phyloP scores from a whole-genome alignment of 108 stramenopile genomes.

The Schizochytrium sp. region DNA sequence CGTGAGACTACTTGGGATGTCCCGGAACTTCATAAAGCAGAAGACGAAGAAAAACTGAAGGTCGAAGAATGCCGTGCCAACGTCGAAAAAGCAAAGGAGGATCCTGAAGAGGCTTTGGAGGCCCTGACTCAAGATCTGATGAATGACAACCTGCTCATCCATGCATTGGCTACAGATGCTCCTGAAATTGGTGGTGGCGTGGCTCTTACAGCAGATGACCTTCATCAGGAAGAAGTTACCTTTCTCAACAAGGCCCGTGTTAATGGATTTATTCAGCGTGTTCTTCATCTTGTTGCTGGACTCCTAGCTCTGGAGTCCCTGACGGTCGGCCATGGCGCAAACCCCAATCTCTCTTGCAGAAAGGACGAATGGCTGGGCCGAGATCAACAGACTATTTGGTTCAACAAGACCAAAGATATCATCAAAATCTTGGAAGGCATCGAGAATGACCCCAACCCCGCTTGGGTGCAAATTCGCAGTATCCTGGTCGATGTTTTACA shows the following conservation, averaged over 20 bases:
- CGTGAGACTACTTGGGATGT: conserved; percentile 57
- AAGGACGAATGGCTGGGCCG: background rate
- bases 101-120: conserved; percentile 60
- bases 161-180: background rate
- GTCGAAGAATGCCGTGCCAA: conserved; percentile 4
- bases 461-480: background rate
- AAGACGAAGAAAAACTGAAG: conserved; percentile 2
- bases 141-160: conserved; percentile 8
- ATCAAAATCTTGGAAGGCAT: background rate
- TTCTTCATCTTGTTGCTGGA: background rate
- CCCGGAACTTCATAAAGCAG: background rate
- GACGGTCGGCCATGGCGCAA: conserved; percentile 18
- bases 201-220: background rate
- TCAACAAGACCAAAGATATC: conserved; percentile 10
- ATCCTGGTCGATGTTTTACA: background rate
- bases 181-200: background rate
- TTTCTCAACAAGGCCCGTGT: conserved; percentile 23
- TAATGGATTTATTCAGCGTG: background rate
- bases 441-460: background rate
- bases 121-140: conserved; percentile 24
- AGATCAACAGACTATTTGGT: background rate
- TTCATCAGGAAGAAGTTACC: background rate
- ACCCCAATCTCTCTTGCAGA: conserved; percentile 1
- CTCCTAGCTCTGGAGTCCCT: conserved; percentile 47
- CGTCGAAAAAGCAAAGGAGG: conserved; percentile 25